Evolutionary conservation across 352 stramenopile species (phyloP).

Genomic region (Globisporangium barbulae): DNA sequence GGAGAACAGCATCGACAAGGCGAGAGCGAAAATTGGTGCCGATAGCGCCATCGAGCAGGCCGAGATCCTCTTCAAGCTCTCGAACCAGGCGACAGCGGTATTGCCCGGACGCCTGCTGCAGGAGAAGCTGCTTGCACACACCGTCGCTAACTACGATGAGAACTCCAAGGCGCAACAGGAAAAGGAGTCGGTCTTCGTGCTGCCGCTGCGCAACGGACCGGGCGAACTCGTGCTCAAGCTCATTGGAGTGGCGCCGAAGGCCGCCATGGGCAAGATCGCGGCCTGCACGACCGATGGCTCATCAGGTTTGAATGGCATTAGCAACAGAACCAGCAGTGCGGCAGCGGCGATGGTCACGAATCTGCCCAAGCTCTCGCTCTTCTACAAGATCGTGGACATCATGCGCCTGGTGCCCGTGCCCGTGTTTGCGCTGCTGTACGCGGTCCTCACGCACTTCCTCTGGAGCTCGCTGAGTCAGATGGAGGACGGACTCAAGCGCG

Average conservation of each 20-base stretch:
- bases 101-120: conserved; percentile 48
- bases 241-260: conserved; percentile 41
- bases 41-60: conserved; percentile 22
- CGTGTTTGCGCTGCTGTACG: conserved; percentile 72
- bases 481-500: conserved; percentile 41
- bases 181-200: conserved; percentile 52
- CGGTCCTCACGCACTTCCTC: conserved; percentile 57
- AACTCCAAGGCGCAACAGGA: conserved; percentile 20
- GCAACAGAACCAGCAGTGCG: background rate
- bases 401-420: conserved; percentile 53
- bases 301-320: conserved; percentile 16
- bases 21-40: conserved; percentile 11
- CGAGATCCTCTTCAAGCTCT: conserved; percentile 72
- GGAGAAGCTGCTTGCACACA: conserved; percentile 56
- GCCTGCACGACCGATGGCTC: conserved; percentile 8
- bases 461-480: conserved; percentile 39
- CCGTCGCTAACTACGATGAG: conserved; percentile 15
- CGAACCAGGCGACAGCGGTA: conserved; percentile 48
- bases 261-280: conserved; percentile 43
- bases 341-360: background rate
- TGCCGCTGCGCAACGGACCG: conserved; percentile 52
- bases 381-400: conserved; percentile 37
- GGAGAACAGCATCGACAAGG: conserved; percentile 35
- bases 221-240: conserved; percentile 65
- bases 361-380: conserved; percentile 19